phyloP scores from a whole-genome alignment of 148 eudicot species.

The Cornus florida region DNA sequence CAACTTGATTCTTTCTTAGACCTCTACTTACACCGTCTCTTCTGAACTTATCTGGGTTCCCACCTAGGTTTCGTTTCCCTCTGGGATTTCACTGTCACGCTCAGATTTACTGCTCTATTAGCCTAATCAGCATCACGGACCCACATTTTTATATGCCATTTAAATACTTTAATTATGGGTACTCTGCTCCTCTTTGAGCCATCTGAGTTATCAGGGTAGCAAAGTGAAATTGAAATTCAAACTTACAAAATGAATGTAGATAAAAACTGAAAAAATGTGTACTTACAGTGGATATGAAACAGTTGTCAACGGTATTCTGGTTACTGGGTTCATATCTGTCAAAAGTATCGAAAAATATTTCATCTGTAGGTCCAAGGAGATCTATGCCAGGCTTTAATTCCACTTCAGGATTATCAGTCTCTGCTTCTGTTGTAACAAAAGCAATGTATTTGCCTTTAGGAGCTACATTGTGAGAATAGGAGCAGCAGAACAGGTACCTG shows the following conservation, averaged over 20 bases:
- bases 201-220: background rate
- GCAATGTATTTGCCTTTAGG: constrained; percentile 91
- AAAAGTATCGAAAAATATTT: constrained; percentile 79
- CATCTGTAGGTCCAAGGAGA: constrained; percentile 89
- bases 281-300: constrained; percentile 89
- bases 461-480: constrained; percentile 94
- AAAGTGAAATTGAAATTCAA: background rate
- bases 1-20: too few relatives aligned
- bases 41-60: too few relatives aligned
- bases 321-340: constrained; percentile 84
- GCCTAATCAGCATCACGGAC: too few relatives aligned
- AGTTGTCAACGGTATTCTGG: constrained; percentile 47
- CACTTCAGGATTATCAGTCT: constrained; percentile 81
- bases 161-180: too few relatives aligned
- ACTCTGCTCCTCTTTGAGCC: background rate
- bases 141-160: too few relatives aligned
- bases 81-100: too few relatives aligned
- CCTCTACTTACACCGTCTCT: too few relatives aligned
- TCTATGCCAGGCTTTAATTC: constrained; percentile 89
- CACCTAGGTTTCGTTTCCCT: too few relatives aligned
- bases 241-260: background rate
- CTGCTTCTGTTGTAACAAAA: constrained; percentile 90
- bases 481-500: constrained; percentile 97
- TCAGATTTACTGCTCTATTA: too few relatives aligned
- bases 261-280: background rate